These are phyloP conservation scores for Apiospora arundinis DNA, from an alignment of 2,329 filamentous ascomycete genomes.

Conservation along the genomic window DNA sequence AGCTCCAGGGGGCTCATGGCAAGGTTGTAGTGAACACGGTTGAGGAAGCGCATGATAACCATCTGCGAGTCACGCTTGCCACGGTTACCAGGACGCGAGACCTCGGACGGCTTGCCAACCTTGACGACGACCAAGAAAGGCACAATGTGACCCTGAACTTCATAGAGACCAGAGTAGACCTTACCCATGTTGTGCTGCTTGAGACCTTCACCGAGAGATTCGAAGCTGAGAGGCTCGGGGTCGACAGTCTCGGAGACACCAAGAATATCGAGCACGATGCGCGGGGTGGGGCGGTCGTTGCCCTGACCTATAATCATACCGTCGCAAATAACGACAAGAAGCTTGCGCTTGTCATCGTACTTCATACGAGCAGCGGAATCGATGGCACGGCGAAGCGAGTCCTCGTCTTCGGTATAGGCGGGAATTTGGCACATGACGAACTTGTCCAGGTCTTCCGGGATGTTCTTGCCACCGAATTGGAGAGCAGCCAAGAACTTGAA, in stretches of 20 bases:
- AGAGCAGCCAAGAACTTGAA: conserved; percentile 98
- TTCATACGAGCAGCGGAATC: conserved; percentile 94
- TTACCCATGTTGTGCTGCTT: conserved; percentile 99
- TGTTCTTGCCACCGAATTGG: conserved; percentile 89
- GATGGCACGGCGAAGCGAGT: conserved; percentile 94
- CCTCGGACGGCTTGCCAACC: conserved; percentile 96
- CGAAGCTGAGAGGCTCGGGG: conserved; percentile 94
- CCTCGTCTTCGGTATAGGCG: conserved; percentile 97
- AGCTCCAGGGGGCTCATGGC: conserved; percentile 96
- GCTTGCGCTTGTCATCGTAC: conserved; percentile 98
- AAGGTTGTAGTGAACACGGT: conserved; percentile 97
- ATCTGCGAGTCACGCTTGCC: conserved; percentile 99
- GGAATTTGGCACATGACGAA: conserved; percentile 98
- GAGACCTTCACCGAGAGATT: conserved; percentile 91
- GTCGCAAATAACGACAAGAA: conserved; percentile 90
- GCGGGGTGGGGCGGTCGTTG: conserved; percentile 93
- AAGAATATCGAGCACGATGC: conserved; percentile 95
- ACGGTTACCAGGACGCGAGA: conserved; percentile 92
- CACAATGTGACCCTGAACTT: conserved; percentile 97
- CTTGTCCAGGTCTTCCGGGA: conserved; percentile 96
- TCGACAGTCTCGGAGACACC: conserved; percentile 93
- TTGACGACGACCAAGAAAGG: conserved; percentile 97
- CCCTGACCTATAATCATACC: conserved; percentile 99
- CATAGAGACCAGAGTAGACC: conserved; percentile 95
- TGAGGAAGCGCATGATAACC: conserved; percentile 98